These are phyloP conservation scores for Mycoemilia scoparia DNA, from an alignment of 192 early-diverging fungal genomes.

Conservation along the genomic window DNA sequence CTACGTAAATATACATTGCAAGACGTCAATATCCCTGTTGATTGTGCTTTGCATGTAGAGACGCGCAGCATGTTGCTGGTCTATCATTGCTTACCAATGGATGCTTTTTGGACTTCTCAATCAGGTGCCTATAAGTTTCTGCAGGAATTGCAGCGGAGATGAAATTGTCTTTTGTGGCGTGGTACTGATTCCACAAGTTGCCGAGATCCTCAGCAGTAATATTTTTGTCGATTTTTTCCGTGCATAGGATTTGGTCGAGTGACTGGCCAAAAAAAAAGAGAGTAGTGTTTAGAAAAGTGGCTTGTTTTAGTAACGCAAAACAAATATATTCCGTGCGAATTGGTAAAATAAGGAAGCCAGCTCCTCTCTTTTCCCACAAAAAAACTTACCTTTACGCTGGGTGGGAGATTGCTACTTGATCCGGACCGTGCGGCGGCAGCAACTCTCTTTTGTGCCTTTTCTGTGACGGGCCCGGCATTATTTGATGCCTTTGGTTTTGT, in stretches of 20 bases:
- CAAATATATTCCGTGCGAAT: no score
- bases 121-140: constrained; percentile 37
- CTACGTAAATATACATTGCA: constrained; percentile 9
- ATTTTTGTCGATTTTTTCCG: constrained; percentile 27
- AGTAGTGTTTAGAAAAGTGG: neutral
- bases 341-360: no score
- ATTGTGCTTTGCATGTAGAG: neutral
- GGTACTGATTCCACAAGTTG: constrained; percentile 60
- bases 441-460: no score
- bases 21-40: neutral
- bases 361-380: no score
- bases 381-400: no score
- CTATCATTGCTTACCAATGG: no score
- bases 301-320: neutral
- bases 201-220: constrained; percentile 20
- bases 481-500: no score
- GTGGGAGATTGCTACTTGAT: no score
- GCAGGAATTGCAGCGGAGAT: constrained; percentile 46
- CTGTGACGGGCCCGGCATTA: no score
- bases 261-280: constrained; percentile 15
- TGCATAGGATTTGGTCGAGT: constrained; percentile 34
- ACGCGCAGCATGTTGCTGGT: neutral
- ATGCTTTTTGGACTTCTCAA: constrained; percentile 20
- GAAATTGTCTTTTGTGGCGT: constrained; percentile 31
- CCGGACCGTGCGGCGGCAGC: no score